Conservation (phyloP, 768 basidiomycete species). For the Suillus placidus region DNA sequence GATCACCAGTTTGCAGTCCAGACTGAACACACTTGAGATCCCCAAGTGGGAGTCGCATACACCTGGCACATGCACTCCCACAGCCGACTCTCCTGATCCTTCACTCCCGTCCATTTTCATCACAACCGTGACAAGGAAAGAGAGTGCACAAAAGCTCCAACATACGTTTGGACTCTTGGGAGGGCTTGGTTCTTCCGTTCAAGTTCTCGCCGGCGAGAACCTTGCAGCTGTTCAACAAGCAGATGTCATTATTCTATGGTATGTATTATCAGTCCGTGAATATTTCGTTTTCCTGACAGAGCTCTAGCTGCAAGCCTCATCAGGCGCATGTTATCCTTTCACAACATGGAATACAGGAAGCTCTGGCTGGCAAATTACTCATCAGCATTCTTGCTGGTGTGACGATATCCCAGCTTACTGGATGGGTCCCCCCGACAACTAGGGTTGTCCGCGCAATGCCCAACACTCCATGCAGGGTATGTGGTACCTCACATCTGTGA, state of each 20-base stretch:
- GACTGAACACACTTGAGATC: conserved; percentile 27
- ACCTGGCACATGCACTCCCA: conserved; percentile 76
- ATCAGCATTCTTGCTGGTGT: conserved; percentile 99
- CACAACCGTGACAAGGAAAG: conserved; percentile 82
- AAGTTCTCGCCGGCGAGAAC: conserved; percentile 73
- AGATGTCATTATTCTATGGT: conserved; percentile 92
- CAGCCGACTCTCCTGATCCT: conserved; percentile 54
- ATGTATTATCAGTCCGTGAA: conserved; percentile 24
- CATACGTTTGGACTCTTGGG: conserved; percentile 62
- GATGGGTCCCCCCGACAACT: conserved; percentile 75
- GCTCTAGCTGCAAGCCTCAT: conserved; percentile 88
- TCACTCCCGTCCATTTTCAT: conserved; percentile 79
- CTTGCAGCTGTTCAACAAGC: conserved; percentile 69
- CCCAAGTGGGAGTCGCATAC: conserved; percentile 71
- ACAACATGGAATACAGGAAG: conserved; percentile 77
- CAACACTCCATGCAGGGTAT: conserved; percentile 93
- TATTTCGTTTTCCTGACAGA: conserved; percentile 5
- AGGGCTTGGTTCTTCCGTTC: conserved; percentile 62
- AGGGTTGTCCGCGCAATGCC: conserved; percentile 96
- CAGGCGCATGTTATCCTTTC: conserved; percentile 73
- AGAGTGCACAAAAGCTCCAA: conserved; percentile 69
- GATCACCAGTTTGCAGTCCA: conserved; percentile 74
- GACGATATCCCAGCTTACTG: conserved; percentile 77
- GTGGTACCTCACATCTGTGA: conserved; percentile 20
- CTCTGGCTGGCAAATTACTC: conserved; percentile 85